Evolutionary conservation across 345 rosid species (phyloP), one percentile per base, ranked within the genome.

Genomic region (Citrus hindsii): DNA sequence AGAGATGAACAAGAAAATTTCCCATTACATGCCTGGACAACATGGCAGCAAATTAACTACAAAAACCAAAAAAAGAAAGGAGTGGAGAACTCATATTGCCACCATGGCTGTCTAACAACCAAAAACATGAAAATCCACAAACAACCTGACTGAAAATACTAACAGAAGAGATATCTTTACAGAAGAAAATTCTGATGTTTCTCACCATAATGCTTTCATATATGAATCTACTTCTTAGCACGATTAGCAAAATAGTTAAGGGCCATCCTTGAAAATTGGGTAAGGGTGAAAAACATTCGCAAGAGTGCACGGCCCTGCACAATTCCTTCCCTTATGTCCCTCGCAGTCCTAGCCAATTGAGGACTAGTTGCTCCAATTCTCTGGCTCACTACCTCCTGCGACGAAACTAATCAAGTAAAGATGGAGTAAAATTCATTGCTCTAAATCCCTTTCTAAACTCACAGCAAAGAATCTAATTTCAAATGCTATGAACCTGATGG

Each of bases 381-480:
- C 75, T 22, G 90, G 60, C 40, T 83, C 46, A 79, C 48, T 78
- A 83, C 81, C 84, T 67, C 89, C 97, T 93, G 98, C 88, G 91
- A 71, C 33, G 88, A 82, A 85, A 89, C 96, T 93, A 92, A 88
- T 74, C 82, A 90, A 87, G 90, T 92, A 74, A 89, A 88, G 77
- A 87, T 55, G 63, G 79, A 77, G 88, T 87, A 86, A 87, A 89
- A 77, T 67, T 77, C 79, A 79, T 73, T 68, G 68, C 42, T 67
- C 61, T 32, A 65, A 65, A 77, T 74, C 72, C 66, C 33, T 72
- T 21, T 30, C 10, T 21, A 60, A 67, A 58, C 68, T 56, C 27
- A 35, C 4, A 28, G 16, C 42, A 72, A 69, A 67, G 19, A 51
- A 61, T 42, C 46, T 71, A 70, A 68, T 38, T 25, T 55, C 9